Conservation (phyloP, 1,284 basidiomycete genomes). For the Cryptococcus wingfieldii region DNA sequence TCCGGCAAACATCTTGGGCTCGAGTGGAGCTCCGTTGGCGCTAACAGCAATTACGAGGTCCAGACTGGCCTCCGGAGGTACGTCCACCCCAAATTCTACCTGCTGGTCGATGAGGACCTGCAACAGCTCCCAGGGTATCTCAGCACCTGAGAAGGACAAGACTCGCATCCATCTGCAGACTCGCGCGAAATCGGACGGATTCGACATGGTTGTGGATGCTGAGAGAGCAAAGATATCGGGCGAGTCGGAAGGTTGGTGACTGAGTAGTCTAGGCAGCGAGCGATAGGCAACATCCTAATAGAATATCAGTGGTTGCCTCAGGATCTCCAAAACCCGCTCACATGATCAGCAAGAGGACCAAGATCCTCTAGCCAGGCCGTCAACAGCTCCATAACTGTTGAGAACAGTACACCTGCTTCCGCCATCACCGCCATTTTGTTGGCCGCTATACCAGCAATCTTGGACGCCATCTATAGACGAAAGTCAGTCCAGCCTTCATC, state of each 20-base stretch:
- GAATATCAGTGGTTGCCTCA: neutral
- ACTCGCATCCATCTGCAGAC: constrained; percentile 63
- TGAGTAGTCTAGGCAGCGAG: constrained; percentile 59
- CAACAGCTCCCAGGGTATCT: constrained; percentile 53
- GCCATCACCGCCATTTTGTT: constrained; percentile 27
- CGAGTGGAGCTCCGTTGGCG: constrained; percentile 24
- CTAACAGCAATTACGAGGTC: constrained; percentile 33
- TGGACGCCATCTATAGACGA: constrained; percentile 14
- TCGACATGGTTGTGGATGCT: constrained; percentile 51
- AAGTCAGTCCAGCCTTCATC: neutral
- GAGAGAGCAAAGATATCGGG: constrained; percentile 60
- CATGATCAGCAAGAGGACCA: constrained; percentile 21
- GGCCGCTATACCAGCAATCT: constrained; percentile 29
- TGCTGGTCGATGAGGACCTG: constrained; percentile 19
- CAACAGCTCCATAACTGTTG: constrained; percentile 60
- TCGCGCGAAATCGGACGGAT: constrained; percentile 53
- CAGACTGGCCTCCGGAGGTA: constrained; percentile 16
- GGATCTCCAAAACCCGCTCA: constrained; percentile 4
- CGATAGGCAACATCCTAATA: constrained; percentile 35
- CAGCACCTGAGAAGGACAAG: constrained; percentile 63
- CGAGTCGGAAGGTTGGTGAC: constrained; percentile 28
- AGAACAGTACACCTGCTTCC: constrained; percentile 55
- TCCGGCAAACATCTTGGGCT: constrained; percentile 20
- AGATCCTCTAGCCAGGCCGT: constrained; percentile 60
- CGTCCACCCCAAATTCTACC: neutral